Percentiles rank a stretch among this genome's conserved stretches.
phyloP scores from a whole-genome alignment of 352 stramenopile species.

The Globisporangium cederbergense region DNA sequence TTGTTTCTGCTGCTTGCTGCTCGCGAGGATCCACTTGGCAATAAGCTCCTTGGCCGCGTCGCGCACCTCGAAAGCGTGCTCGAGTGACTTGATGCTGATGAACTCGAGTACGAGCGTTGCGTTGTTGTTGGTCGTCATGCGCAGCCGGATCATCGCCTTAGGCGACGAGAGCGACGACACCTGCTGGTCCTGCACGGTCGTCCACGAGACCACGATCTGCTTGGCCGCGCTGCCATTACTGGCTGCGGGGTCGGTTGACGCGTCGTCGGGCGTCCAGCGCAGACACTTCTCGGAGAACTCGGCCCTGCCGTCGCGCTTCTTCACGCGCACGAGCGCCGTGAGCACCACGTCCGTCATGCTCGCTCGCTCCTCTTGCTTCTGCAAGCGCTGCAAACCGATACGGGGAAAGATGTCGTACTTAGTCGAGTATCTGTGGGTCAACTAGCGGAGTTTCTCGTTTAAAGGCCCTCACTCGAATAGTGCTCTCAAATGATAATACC shows the following conservation, averaged over 20 bases:
- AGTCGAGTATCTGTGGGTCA: background rate
- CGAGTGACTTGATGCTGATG: conserved; percentile 36
- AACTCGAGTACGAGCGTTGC: conserved; percentile 76
- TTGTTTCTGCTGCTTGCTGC: conserved; percentile 25
- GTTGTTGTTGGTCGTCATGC: conserved; percentile 52
- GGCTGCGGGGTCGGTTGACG: conserved; percentile 15
- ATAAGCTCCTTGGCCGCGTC: conserved; percentile 72
- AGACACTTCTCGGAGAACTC: conserved; percentile 59
- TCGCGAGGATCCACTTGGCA: conserved; percentile 44
- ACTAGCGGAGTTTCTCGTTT: no score
- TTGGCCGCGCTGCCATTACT: conserved; percentile 14
- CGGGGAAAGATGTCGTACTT: conserved; percentile 2
- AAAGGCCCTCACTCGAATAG: no score
- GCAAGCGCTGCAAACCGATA: background rate
- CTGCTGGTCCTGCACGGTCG: conserved; percentile 74
- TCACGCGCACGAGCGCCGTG: conserved; percentile 63
- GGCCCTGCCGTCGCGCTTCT: conserved; percentile 71
- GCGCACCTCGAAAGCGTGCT: conserved; percentile 67
- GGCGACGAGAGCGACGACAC: conserved; percentile 70
- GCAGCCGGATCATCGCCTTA: conserved; percentile 82
- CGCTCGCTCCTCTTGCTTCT: background rate
- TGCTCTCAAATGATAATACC: no score
- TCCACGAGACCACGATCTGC: conserved; percentile 62
- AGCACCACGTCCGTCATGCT: conserved; percentile 22
- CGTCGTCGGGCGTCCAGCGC: conserved; percentile 49